Conservation (phyloP, 345 rosid genomes). For the thale cress (Arabidopsis thaliana) region TAIR10.1 NC_003076.8:6513501-6514000, state of each 20-base stretch:
- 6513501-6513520: constrained; percentile 26
- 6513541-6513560: neutral
- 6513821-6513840: no score
- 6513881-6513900: no score
- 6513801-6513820: neutral
- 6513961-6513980: no score
- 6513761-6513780: neutral
- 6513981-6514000: no score
- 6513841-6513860: no score
- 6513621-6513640: neutral
- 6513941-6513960: no score
- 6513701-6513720: constrained; percentile 12
- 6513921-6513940: no score
- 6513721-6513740: neutral
- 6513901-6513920: no score
- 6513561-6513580: neutral
- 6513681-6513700: constrained; percentile 21
- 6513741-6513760: no score
- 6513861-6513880: no score
- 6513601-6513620: constrained; percentile 6
- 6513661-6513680: neutral
- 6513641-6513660: constrained; percentile 6
- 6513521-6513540: constrained; percentile 22
- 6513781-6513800: neutral
- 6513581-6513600: neutral